Evolutionary conservation across 83 land plant species (phyloP).

Genomic region (Isoetes engelmannii): DNA sequence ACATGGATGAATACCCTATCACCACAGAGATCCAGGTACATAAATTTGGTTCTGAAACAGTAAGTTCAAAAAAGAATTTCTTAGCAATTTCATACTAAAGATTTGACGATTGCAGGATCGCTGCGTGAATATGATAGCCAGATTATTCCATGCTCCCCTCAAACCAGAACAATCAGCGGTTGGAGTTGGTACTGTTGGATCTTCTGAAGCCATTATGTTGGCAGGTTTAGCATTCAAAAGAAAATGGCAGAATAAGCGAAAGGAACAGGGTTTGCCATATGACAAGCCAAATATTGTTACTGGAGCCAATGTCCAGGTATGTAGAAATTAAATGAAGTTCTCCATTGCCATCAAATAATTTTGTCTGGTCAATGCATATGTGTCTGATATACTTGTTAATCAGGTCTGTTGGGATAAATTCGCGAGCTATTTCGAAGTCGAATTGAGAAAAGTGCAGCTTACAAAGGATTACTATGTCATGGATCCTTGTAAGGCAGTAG

Average conservation of each 20-base stretch:
- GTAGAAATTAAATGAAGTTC: no score
- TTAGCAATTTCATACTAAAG: not conserved
- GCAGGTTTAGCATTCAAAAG: constrained; percentile 59
- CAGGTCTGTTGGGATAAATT: constrained; percentile 72
- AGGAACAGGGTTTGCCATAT: constrained; percentile 45
- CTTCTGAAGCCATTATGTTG: constrained; percentile 61
- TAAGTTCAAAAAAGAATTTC: not conserved
- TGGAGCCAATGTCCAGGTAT: constrained; percentile 59
- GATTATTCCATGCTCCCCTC: constrained; percentile 52
- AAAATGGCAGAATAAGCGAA: constrained; percentile 60
- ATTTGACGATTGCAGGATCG: constrained; percentile 65
- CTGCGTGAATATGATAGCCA: constrained; percentile 69
- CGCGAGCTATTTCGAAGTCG: constrained; percentile 62
- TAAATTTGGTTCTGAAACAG: no score
- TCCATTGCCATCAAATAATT: constrained; percentile 7
- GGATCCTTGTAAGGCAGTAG: constrained; percentile 60
- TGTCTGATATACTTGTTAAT: not conserved
- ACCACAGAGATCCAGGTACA: constrained; percentile 65
- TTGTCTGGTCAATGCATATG: not conserved
- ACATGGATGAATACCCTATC: constrained; percentile 73
- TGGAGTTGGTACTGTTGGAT: constrained; percentile 56
- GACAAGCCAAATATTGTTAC: constrained; percentile 64
- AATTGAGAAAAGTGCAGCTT: constrained; percentile 54
- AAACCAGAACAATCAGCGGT: constrained; percentile 40
- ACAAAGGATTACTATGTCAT: constrained; percentile 54